Percentiles rank a stretch among this genome's conserved stretches.
Conservation (phyloP, 1,284 basidiomycete species). For the Pseudozyma thailandica region DNA sequence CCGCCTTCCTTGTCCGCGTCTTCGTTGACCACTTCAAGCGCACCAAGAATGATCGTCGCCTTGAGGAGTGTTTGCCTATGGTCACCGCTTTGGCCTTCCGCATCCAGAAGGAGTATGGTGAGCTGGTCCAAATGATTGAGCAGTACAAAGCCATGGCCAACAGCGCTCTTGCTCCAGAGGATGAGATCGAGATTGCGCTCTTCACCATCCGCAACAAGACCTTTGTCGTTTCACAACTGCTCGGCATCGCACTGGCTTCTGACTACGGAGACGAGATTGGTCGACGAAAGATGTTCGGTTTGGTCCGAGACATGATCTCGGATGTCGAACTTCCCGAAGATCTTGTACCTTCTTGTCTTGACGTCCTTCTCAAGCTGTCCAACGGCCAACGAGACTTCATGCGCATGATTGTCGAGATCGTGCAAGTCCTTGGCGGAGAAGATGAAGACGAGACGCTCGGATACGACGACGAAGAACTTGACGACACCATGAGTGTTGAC, state of each 20-base stretch:
- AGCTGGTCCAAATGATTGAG: conserved; percentile 49
- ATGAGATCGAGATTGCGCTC: conserved; percentile 43
- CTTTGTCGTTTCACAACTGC: conserved; percentile 82
- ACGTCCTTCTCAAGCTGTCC: conserved; percentile 85
- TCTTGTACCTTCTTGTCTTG: conserved; percentile 83
- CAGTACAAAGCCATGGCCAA: conserved; percentile 39
- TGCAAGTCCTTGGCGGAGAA: conserved; percentile 72
- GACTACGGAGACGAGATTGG: conserved; percentile 97
- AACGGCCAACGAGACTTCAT: conserved; percentile 90
- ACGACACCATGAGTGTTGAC: conserved; percentile 46
- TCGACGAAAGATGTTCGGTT: conserved; percentile 83
- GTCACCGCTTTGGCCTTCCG: conserved; percentile 88
- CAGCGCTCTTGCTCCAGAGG: conserved; percentile 31
- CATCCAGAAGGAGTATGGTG: conserved; percentile 75
- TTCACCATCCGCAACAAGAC: conserved; percentile 70
- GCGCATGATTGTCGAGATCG: conserved; percentile 90
- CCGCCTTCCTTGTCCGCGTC: conserved; percentile 83
- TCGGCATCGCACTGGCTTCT: conserved; percentile 82
- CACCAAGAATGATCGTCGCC: conserved; percentile 73
- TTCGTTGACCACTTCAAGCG: conserved; percentile 84
- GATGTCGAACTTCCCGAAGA: conserved; percentile 81
- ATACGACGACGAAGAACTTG: conserved; percentile 40
- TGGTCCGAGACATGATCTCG: conserved; percentile 72
- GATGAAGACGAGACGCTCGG: conserved; percentile 69
- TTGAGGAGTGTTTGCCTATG: conserved; percentile 84